Percentiles rank a stretch among this genome's conserved stretches.
Conservation (phyloP, 805 yeast genomes). For the Myxozyma mucilagina region DNA sequence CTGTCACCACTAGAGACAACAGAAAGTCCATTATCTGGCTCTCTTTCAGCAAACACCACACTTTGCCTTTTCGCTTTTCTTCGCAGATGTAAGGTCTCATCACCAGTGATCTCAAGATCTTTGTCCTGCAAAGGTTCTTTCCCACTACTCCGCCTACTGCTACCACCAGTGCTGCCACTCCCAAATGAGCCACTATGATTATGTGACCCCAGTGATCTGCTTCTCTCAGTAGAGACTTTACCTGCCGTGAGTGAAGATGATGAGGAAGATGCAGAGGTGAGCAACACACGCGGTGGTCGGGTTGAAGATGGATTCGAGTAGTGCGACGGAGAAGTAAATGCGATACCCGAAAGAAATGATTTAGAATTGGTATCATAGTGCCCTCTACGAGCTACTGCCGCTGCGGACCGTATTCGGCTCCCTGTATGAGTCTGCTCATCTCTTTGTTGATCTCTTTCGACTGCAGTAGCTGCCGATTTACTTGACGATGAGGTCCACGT, state of each 20-base stretch:
- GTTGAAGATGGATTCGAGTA: neutral
- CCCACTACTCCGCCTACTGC: neutral
- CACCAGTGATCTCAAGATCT: neutral
- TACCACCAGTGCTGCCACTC: neutral
- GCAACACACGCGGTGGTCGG: neutral
- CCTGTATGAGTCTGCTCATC: neutral
- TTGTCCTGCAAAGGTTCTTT: neutral
- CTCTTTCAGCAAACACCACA: neutral
- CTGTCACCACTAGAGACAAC: neutral
- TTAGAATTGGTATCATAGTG: slow-evolving; percentile 6
- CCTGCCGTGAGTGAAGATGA: neutral
- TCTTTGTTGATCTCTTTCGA: neutral
- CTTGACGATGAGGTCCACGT: neutral
- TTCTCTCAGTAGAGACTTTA: neutral
- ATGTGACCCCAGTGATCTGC: neutral
- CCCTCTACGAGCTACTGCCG: slow-evolving; percentile 8
- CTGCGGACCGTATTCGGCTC: neutral
- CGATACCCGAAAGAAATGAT: neutral
- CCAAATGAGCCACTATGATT: neutral
- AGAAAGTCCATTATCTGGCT: neutral
- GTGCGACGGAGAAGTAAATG: neutral
- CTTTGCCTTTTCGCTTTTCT: neutral
- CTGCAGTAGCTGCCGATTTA: neutral
- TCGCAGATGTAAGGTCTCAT: neutral
- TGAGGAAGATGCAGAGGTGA: neutral